Evolutionary conservation across 768 basidiomycete species (phyloP).

Genomic region (Favolaschia claudopus): DNA sequence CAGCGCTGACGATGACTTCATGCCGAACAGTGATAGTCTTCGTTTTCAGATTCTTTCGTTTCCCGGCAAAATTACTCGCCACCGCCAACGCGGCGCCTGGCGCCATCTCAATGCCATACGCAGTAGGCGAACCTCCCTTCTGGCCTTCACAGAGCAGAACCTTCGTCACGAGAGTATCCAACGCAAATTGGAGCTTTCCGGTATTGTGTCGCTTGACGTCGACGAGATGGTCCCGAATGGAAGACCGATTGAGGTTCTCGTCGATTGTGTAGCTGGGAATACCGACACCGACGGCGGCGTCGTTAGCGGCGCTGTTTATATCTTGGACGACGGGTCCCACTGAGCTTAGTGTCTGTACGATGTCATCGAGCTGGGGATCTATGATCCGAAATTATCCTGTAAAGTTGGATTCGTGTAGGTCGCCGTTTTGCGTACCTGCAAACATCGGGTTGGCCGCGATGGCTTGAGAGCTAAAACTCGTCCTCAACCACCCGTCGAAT

Average conservation of each 20-base stretch:
- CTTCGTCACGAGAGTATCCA: conserved; percentile 38
- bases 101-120: conserved; percentile 33
- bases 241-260: conserved; percentile 35
- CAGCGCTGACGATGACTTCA: conserved; percentile 38
- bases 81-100: conserved; percentile 28
- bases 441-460: conserved; percentile 30
- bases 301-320: conserved; percentile 31
- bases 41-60: conserved; percentile 17
- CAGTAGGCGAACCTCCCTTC: conserved; percentile 11
- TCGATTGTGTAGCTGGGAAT: conserved; percentile 32
- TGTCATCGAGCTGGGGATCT: conserved; percentile 35
- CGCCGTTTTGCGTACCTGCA: conserved; percentile 27
- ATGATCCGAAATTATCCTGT: not conserved
- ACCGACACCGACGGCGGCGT: conserved; percentile 30
- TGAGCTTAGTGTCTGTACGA: conserved; percentile 25
- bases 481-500: conserved; percentile 39
- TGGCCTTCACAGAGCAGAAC: conserved; percentile 29
- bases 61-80: conserved; percentile 31
- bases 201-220: conserved; percentile 18
- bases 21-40: conserved; percentile 29
- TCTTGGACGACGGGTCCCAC: conserved; percentile 30
- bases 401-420: not conserved
- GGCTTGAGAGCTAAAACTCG: conserved; percentile 33
- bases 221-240: conserved; percentile 33
- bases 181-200: conserved; percentile 26